Conservation (phyloP, 805 yeast genomes). For the Metschnikowia amazonensis region DNA sequence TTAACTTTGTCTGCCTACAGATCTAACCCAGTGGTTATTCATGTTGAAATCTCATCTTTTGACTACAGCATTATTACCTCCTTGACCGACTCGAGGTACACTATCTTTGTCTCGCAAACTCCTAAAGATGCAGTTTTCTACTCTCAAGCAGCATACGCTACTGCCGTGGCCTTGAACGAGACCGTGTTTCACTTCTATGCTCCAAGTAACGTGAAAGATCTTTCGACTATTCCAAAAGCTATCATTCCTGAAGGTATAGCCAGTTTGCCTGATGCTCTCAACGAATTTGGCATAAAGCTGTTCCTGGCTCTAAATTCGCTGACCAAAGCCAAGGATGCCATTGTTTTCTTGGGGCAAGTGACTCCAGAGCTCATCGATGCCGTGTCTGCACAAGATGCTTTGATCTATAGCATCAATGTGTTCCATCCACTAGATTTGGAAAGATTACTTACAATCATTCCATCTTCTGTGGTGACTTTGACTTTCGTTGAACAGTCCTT, state of each 20-base stretch:
- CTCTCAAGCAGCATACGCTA: slow-evolving; percentile 55
- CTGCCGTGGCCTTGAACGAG: slow-evolving; percentile 44
- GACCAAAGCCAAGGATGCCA: slow-evolving; percentile 42
- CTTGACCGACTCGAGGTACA: slow-evolving; percentile 63
- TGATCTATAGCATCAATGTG: slow-evolving; percentile 55
- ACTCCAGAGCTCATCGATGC: slow-evolving; percentile 40
- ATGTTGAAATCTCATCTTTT: slow-evolving; percentile 51
- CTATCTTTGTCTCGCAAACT: slow-evolving; percentile 64
- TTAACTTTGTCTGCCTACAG: slow-evolving; percentile 40
- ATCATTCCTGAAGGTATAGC: slow-evolving; percentile 1
- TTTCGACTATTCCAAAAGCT: slow-evolving; percentile 2
- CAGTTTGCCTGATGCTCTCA: slow-evolving; percentile 22
- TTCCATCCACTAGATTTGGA: slow-evolving; percentile 70
- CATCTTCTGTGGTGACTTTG: slow-evolving; percentile 51
- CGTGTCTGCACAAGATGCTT: slow-evolving; percentile 35
- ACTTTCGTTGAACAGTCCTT: slow-evolving; percentile 64
- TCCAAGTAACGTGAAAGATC: slow-evolving; percentile 22
- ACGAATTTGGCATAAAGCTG: slow-evolving; percentile 25
- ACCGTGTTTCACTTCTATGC: slow-evolving; percentile 74
- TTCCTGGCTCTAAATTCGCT: slow-evolving; percentile 29
- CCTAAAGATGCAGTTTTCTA: slow-evolving; percentile 50
- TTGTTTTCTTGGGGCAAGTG: slow-evolving; percentile 63
- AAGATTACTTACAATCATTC: slow-evolving; percentile 48
- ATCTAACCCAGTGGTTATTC: slow-evolving; percentile 49
- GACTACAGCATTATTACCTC: slow-evolving; percentile 73